Conservation (phyloP, 441 rosid species). For the Croton laevigatus region DNA sequence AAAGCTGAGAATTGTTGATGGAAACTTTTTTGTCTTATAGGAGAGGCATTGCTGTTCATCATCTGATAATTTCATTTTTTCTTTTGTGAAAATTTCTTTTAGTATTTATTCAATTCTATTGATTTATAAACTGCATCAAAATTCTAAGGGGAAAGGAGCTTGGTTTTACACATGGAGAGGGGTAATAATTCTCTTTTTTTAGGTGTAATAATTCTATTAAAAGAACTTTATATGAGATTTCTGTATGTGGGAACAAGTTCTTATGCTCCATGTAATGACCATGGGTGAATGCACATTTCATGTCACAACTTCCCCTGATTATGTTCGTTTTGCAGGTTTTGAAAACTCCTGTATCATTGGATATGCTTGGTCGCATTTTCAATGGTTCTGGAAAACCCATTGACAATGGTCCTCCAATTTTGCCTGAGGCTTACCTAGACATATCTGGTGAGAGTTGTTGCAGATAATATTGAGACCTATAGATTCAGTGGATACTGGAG, state of each 20-base stretch:
- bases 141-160: background rate
- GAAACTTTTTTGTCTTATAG: background rate
- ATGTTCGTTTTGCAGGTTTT: constrained; percentile 52
- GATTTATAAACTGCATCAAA: background rate
- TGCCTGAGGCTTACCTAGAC: constrained; percentile 97
- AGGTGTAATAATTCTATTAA: background rate
- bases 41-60: background rate
- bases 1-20: background rate
- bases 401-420: constrained; percentile 96
- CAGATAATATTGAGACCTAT: background rate
- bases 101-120: background rate
- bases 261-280: too few species aligned
- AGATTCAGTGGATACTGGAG: background rate
- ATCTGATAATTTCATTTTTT: background rate
- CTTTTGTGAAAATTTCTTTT: background rate
- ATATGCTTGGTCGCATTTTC: constrained; percentile 99
- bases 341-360: constrained; percentile 94
- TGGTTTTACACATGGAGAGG: background rate
- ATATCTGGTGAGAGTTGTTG: constrained; percentile 64
- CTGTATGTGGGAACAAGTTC: background rate
- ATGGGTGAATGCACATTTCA: background rate
- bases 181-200: too few species aligned
- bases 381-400: constrained; percentile 99
- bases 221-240: background rate
- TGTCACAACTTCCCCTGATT: background rate